These are phyloP conservation scores for Aspergillus incahuasiensis DNA, from an alignment of 495 filamentous ascomycete species.

Conservation along the genomic window DNA sequence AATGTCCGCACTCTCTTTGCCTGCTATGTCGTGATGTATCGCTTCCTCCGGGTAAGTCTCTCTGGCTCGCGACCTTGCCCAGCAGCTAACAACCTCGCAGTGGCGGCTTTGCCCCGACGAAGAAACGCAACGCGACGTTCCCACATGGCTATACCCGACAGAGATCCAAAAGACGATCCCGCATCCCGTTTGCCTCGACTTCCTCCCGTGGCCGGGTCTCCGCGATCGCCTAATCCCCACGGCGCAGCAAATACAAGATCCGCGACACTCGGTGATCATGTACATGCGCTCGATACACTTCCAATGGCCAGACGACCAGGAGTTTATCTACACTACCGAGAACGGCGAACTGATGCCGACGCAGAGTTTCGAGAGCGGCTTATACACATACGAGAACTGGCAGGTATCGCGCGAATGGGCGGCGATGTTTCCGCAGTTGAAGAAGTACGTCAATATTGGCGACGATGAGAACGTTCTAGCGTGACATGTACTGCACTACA, in stretches of 20 bases:
- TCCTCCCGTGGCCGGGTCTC: slow-evolving; percentile 11
- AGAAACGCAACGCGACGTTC: slow-evolving; percentile 14
- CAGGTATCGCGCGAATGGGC: slow-evolving; percentile 10
- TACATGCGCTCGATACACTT: slow-evolving; percentile 13
- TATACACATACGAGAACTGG: slow-evolving; percentile 10
- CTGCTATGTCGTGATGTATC: slow-evolving; percentile 13
- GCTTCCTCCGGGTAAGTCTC: slow-evolving; percentile 7
- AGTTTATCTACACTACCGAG: slow-evolving; percentile 8
- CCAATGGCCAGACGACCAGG: slow-evolving; percentile 11
- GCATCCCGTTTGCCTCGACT: slow-evolving; percentile 14
- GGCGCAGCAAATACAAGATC: background rate
- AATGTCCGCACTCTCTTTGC: slow-evolving; percentile 12
- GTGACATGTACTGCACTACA: background rate
- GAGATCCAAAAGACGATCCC: slow-evolving; percentile 12
- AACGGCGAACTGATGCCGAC: slow-evolving; percentile 11
- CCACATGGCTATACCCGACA: slow-evolving; percentile 12
- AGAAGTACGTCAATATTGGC: slow-evolving; percentile 6
- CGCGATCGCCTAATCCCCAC: slow-evolving; percentile 9
- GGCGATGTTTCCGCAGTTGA: slow-evolving; percentile 4
- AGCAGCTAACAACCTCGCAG: background rate
- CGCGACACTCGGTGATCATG: slow-evolving; percentile 8
- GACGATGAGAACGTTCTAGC: background rate
- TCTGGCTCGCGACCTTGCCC: background rate
- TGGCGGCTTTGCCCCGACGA: slow-evolving; percentile 15
- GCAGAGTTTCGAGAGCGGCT: slow-evolving; percentile 1